These are phyloP conservation scores for Mortierella alpina DNA, from an alignment of 192 early-diverging fungal genomes.

Conservation along the genomic window DNA sequence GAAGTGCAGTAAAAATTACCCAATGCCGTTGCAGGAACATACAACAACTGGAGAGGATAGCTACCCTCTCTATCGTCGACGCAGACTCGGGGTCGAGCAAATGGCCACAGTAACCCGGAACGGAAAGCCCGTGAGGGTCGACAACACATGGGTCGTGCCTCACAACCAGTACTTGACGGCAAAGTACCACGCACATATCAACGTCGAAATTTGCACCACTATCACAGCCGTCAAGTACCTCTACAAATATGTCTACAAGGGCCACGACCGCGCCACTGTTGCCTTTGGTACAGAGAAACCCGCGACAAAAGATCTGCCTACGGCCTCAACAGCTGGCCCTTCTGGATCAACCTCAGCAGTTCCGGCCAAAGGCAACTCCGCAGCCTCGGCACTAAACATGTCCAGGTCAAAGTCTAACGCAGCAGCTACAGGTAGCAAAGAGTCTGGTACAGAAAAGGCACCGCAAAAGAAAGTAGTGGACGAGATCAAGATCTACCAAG, in stretches of 20 bases:
- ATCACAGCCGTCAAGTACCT: constrained; percentile 33
- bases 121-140: background rate
- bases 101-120: too few species aligned
- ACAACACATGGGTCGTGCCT: constrained; percentile 29
- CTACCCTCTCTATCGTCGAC: background rate
- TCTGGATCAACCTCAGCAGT: too few species aligned
- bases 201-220: constrained; percentile 40
- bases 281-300: too few species aligned
- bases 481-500: too few species aligned
- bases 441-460: too few species aligned
- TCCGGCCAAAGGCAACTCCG: too few species aligned
- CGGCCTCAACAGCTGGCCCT: too few species aligned
- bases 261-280: constrained; percentile 21
- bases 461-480: too few species aligned
- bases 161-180: constrained; percentile 33
- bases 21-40: background rate
- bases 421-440: too few species aligned
- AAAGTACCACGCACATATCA: constrained; percentile 47
- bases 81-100: background rate
- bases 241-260: constrained; percentile 42
- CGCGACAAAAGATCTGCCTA: too few species aligned
- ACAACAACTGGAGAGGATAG: background rate
- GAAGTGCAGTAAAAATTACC: background rate
- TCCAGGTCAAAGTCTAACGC: too few species aligned
- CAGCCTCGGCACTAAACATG: too few species aligned